Evolutionary conservation across 108 stramenopile genomes (phyloP), one percentile per base, ranked within the genome.

Genomic region (Licmophora abbreviata): DNA sequence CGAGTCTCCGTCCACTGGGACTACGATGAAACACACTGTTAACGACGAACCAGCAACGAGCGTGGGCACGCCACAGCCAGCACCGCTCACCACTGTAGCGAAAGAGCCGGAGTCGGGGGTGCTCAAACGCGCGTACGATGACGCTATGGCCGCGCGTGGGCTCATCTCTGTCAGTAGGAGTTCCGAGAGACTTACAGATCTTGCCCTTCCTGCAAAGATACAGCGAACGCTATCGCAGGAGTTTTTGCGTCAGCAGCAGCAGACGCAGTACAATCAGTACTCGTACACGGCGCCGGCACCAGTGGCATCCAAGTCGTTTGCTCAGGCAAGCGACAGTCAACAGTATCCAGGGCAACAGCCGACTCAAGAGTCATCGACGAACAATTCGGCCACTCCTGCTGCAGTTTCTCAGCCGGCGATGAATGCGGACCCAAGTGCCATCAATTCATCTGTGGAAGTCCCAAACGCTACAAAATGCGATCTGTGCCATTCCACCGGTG

Each of bases 71-170:
- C 58, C 54, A 34, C 32, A 44, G 4, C 71, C 64, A n/a, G 73
- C 60, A 14, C 50, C 74, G 6, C 45, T 76, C 23, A 37, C 72
- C 40, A 32, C 48, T 18, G 63, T 71, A 23, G 50, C 45, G 10
- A 35, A 47, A 37, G 54, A 34, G n/a, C 48, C 44, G 10, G 68
- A 73, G 44, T 60, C 73, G 8, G 81, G 71, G n/a, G 74, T 73
- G 18, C 55, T 85, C 42, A 90, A 90, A 61, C 75, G 83, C 10
- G 79, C 77, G n/a, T 89, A 83, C 51, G 89, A 94, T 54, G 93
- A 87, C 62, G 88, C 87, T 17, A 59, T 93, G 17, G 92, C 92
- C 24, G 92, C 92, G 0, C 33, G 92, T 15, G 92, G 92, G 22
- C 66, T 93, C 4, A 85, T 93, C 49, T 74, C 85, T 24, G 92